Evolutionary conservation across 345 rosid species (phyloP), one percentile per base, ranked within the genome.

Genomic region (Mercurialis annua): DNA sequence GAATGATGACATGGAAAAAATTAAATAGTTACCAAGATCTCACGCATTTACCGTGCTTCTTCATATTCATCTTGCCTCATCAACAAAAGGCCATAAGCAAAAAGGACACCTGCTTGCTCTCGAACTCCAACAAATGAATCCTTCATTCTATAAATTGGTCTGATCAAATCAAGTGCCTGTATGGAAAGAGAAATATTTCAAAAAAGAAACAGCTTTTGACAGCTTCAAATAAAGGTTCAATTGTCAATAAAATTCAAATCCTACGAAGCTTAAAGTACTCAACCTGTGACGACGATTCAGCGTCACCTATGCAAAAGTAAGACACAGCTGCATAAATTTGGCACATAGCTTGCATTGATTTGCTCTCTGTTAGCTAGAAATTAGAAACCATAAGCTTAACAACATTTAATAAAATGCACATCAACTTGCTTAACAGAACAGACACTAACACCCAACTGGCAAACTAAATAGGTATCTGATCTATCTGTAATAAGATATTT

Each of bases 261-360:
- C 7, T 5, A 48, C 49, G 18, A 24, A 58, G 64, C 68, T 15
- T 29, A 65, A 29, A 70, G 6, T 10, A 68, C 42, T 62, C 65
- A 60, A 92, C 98, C 97, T 84, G 91, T 36, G 96, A 83, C 55
- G 96, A 86, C 59, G 98, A 91, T 73, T 91, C 99, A 72, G 96
- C 92, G 82, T 91, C 93, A 57, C 98, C 99, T 26, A 89, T 70
- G 68, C 98, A 81, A 74, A 91, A 84, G 84, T 82, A 88, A 59
- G 99, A 94, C 69, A 94, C 82, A 70, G 99, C 97, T 46, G 98
- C 98, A 80, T 89, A 92, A 68, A 90, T 81, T 57, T 92, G 97
- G 84, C 96, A 86, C 83, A 87, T 88, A 59, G 88, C 89, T 92
- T 90, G 92, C 87, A 85, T 81, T 11, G 97, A 88, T 72, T 82